phyloP scores from a whole-genome alignment of 768 basidiomycete species.

The Mycena vulgaris region DNA sequence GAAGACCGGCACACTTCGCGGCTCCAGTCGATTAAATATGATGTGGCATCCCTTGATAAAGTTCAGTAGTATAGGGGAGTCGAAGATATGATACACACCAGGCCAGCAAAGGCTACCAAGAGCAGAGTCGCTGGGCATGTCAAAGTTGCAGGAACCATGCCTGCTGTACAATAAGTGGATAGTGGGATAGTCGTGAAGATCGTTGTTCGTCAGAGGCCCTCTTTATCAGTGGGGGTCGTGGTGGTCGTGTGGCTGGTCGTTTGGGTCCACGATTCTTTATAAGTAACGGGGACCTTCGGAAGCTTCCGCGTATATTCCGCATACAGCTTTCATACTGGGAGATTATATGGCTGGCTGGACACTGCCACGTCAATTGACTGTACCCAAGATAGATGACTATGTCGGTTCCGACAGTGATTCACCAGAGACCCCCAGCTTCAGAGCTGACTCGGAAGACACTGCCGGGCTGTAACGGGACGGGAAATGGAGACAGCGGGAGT shows the following conservation, averaged over 20 bases:
- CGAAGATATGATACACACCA: conserved; percentile 13
- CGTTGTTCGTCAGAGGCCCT: neutral
- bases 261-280: neutral
- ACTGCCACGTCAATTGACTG: conserved; percentile 32
- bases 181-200: neutral
- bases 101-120: neutral
- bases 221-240: conserved; percentile 2
- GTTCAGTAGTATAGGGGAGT: neutral
- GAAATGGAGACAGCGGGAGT: conserved; percentile 3
- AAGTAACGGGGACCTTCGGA: neutral
- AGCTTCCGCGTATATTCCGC: conserved; percentile 1
- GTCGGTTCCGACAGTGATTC: conserved; percentile 21
- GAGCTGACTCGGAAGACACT: conserved; percentile 13
- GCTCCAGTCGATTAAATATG: conserved; percentile 26
- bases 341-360: conserved; percentile 9
- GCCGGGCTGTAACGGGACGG: conserved; percentile 6
- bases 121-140: neutral
- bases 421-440: conserved; percentile 13
- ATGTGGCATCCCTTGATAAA: conserved; percentile 22
- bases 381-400: conserved; percentile 14
- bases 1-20: conserved; percentile 13
- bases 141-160: neutral
- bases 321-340: conserved; percentile 29
- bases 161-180: neutral
- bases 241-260: neutral